Evolutionary conservation across 768 basidiomycete genomes (phyloP), one percentile per base, ranked within the genome.

Genomic region (Sarcodon aspratus): DNA sequence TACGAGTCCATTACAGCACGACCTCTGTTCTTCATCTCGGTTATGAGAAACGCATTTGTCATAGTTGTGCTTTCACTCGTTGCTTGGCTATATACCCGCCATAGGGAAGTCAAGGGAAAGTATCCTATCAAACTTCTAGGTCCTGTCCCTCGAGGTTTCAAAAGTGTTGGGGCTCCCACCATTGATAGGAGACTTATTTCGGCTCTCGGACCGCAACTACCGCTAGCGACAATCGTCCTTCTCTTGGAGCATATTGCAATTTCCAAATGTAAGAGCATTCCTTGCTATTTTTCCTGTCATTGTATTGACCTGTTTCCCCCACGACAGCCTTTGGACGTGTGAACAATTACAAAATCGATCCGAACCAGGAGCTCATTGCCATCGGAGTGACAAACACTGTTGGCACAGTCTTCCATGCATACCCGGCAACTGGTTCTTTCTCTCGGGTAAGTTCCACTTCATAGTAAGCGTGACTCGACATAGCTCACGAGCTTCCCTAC

Each of bases 401-500:
- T 53, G 95, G 95, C 3, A 85, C 89, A 12, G 70, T 87, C 55
- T 97, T 99, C 64, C 76, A 67, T 47, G 95, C 93, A 0, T 98
- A 96, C 63, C 94, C 96, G 8, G 90, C 95, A 0, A 99, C 96
- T 10, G 96, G 96, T 1, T 97, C 94, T 1, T 99, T 99, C 76
- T 96, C 94, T 36, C 87, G 96, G 21, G 21, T 27, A 27, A 27
- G 21, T 27, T 27, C 21, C 21, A 27, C 21, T 27, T 27, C 21
- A 5, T 27, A 27, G 21, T 27, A 27, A n/a, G n/a, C n/a, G 21
- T 27, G 21, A 27, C 21, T 27, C 2, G 21, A 27, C 5, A 27
- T 27, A 27, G 2, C 21, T 27, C 21, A 27, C 21, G 21, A 27
- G 21, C 21, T 27, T 27, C 21, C 21, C 2, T 27, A 27, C 21